phyloP scores from a whole-genome alignment of 192 early-diverging fungal genomes.

The Coemansia umbellata region DNA sequence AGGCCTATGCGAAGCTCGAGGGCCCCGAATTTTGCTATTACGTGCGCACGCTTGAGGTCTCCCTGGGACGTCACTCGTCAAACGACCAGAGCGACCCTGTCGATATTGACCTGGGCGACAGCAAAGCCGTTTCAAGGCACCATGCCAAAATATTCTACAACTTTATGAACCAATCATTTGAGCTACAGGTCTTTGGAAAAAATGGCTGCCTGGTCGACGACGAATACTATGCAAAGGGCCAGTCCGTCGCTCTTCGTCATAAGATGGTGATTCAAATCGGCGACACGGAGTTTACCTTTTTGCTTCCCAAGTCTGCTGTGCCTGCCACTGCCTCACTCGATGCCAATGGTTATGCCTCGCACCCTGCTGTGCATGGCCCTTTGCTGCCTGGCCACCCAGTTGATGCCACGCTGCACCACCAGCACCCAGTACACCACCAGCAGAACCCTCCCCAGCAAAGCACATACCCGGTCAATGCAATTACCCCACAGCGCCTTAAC shows the following conservation, averaged over 20 bases:
- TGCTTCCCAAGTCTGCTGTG: conserved; percentile 59
- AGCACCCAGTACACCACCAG: conserved; percentile 1
- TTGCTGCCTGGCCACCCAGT: neutral
- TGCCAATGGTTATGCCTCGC: neutral
- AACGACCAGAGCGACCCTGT: conserved; percentile 56
- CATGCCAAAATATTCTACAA: conserved; percentile 86
- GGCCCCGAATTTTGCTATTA: conserved; percentile 79
- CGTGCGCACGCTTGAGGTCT: conserved; percentile 73
- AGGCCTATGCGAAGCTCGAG: conserved; percentile 88
- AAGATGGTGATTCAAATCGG: conserved; percentile 75
- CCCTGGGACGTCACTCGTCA: conserved; percentile 68
- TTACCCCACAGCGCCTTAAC: conserved; percentile 49
- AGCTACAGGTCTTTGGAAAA: conserved; percentile 81
- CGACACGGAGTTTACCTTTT: conserved; percentile 73
- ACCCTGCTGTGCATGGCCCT: conserved; percentile 1
- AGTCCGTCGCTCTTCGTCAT: conserved; percentile 56
- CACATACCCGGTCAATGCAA: conserved; percentile 37
- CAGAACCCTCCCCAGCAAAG: neutral
- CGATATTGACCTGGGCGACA: conserved; percentile 82
- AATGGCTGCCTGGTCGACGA: conserved; percentile 89
- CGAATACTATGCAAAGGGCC: conserved; percentile 66
- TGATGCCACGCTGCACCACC: conserved; percentile 1
- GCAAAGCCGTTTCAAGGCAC: conserved; percentile 80
- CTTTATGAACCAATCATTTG: conserved; percentile 74
- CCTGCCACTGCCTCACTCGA: neutral